Base-by-base conservation (phyloP, 257 asterid genomes). In the Ophiorrhiza pumila region DNA sequence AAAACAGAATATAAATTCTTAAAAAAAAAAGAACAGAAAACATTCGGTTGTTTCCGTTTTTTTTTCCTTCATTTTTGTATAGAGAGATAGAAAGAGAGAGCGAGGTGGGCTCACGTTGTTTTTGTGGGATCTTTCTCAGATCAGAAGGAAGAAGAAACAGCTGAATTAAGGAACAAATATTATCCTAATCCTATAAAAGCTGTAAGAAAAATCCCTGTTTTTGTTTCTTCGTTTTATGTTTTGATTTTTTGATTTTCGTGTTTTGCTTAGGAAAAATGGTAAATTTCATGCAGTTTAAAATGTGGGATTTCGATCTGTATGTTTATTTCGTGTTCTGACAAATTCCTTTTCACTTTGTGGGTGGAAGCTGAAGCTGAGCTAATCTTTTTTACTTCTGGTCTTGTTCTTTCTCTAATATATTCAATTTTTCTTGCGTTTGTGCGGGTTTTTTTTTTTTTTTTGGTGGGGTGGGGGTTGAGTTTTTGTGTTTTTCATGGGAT, bases 111-210 rank as follows among this genome's bases (percentile, higher is more conserved):
- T 32, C 67, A 56, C 73, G 53, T 74, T 66, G 72, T 62, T 73
- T 69, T 65, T 43, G 73, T 52, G 64, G 71, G 73, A 53, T 74
- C 73, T 62, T 74, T 65, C 59, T 55, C 73, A 41, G 67, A 53
- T 74, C 73, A 56, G 65, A 27, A 53, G n/a, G 67, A 29, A 27
- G 67, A 29, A 27, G 58, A 65, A 53, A 65, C 49, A 74, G 59
- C 72, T 37, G 49, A 69, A 39, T 69, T 34, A n/a, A 49, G 14
- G 61, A 69, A 58, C 25, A 23, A 42, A 43, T 2, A 15, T n/a
- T 62, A 62, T 42, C 68, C 68, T 62, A 10, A 5, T 27, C 18
- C 68, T 17, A n/a, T n/a, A n/a, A 57, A 53, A 42, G 15, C 49
- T 31, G 73, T 66, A 49, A 56, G 78, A 31, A 74, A 50, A 39